Conservation (phyloP, 305 asterid species). For the Coffea humblotiana region DNA sequence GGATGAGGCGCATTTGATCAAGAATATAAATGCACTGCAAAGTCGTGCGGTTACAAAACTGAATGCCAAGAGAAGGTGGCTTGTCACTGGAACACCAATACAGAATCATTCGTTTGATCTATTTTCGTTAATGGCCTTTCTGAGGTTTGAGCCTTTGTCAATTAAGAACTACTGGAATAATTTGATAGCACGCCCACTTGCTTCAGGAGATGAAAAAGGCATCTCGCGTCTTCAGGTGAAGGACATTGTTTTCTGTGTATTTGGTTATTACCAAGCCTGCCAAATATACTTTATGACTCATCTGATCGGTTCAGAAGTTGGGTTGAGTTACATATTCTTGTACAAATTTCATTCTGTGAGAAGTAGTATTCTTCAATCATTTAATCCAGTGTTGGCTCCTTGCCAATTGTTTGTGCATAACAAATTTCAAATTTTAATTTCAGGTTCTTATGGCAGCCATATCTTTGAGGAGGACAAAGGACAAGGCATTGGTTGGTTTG, state of each 20-base stretch:
- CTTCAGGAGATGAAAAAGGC: conserved; percentile 77
- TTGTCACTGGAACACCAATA: conserved; percentile 90
- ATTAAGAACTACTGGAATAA: conserved; percentile 71
- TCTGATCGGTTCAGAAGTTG: conserved; percentile 3
- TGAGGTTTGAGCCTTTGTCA: conserved; percentile 88
- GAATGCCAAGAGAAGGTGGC: conserved; percentile 84
- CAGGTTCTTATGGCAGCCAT: conserved; percentile 85
- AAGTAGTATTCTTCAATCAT: not conserved
- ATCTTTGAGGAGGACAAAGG: conserved; percentile 92
- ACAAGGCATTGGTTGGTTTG: conserved; percentile 59
- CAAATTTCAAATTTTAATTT: not conserved
- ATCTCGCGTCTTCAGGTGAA: conserved; percentile 77
- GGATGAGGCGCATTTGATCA: conserved; percentile 94
- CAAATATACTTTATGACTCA: not conserved
- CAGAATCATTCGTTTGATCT: conserved; percentile 80
- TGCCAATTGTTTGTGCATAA: not conserved
- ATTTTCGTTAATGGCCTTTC: conserved; percentile 75
- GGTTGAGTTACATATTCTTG: not conserved
- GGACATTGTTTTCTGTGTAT: not conserved
- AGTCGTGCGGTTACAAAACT: conserved; percentile 74
- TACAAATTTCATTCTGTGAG: not conserved
- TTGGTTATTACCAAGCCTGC: not conserved
- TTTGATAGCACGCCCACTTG: conserved; percentile 79
- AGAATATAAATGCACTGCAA: conserved; percentile 72
- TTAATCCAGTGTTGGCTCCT: not conserved